Base-by-base conservation (phyloP, 495 filamentous ascomycete species). In the Astrocystis sublimbata region DNA sequence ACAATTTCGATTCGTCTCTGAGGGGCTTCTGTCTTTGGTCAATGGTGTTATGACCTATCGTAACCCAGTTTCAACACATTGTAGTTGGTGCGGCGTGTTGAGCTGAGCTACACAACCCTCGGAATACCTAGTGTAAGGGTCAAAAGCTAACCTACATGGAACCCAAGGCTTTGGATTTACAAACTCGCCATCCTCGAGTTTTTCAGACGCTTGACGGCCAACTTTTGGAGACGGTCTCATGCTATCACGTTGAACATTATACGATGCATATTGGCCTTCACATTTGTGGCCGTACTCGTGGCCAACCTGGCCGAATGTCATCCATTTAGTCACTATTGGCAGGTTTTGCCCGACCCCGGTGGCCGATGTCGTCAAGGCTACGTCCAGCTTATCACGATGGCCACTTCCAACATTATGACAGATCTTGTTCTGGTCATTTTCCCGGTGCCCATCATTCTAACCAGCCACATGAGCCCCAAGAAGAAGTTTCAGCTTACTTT, bases 111-210 rank as follows among this genome's bases (percentile, higher is more conserved):
- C n/a, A 33, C 49, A 4, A 24, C 28, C 30, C 3, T 41, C 33
- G 9, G 26, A 19, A 35, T 56, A 15, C 36, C 30, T 23, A 56
- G 21, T 55, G n/a, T 31, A 2, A 7, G 24, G 6, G 19, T 21
- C 38, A 13, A 23, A 59, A 41, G 62, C 69, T 73, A 62, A 72
- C 60, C 47, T 52, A 7, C 12, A 33, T 38, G 24, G 35, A 5
- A 17, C 24, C 6, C 58, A 94, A 61, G 92, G 64, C 88, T 98
- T 59, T 98, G 93, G 93, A 88, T 87, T 30, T 85, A 92, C 68
- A 98, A 98, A 75, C 84, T 88, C 73, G 91, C 92, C 47, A 89
- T 98, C 56, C 89, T 89, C 61, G 92, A 96, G 72, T 97, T 96
- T 68, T 87, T 98, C 63, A 89, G 88, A 66, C 87, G 94, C 23